Base-by-base conservation (phyloP, 108 stramenopile genomes). In the Epithemia pelagica region DNA sequence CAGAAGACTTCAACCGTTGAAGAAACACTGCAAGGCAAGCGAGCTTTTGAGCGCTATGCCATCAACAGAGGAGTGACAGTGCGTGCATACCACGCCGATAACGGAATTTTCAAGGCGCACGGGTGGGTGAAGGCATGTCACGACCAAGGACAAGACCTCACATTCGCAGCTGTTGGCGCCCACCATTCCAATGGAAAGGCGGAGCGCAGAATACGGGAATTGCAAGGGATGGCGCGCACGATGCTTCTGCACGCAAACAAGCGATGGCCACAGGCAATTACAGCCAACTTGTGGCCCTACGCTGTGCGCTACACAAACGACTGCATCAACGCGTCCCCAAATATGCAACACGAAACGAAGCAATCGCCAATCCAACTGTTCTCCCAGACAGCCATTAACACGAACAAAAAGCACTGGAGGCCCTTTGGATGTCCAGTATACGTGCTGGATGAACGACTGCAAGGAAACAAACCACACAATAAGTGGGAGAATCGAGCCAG, bases 181-280 rank as follows among this genome's bases (percentile, higher is more conserved):
- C 72, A 77, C 31, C 63, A 61, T 51, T 71, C 71, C 26, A 76
- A 76, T 54, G 65, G 70, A 8, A 67, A 62, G 20, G 71, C 71
- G n/a, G 72, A 62, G 30, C n/a, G 59, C 8, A 54, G 60, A 7
- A 83, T 79, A 54, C 59, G 72, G 24, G 8, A 28, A 8, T 61
- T 83, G 0, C 82, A 82, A 28, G 69, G 71, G 0, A n/a, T 51
- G 21, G 80, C 85, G 18, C 37, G 82, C 28, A 74, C 85, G 7
- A 66, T 81, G 33, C 60, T 87, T 10, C 60, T 77, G 20, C 82
- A 83, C 33, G 78, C 71, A 8, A 72, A 59, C 24, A 51, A 65
- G 21, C 58, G 71, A 54, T 82, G 79, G 82, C 68, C 75, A 2
- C 59, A 71, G 18, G 66, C 37, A 28, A 32, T 64, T 24, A 52